Evolutionary conservation across 1,139 yeast genomes (phyloP), one percentile per base, ranked within the genome.

Genomic region (Pichia norvegensis): DNA sequence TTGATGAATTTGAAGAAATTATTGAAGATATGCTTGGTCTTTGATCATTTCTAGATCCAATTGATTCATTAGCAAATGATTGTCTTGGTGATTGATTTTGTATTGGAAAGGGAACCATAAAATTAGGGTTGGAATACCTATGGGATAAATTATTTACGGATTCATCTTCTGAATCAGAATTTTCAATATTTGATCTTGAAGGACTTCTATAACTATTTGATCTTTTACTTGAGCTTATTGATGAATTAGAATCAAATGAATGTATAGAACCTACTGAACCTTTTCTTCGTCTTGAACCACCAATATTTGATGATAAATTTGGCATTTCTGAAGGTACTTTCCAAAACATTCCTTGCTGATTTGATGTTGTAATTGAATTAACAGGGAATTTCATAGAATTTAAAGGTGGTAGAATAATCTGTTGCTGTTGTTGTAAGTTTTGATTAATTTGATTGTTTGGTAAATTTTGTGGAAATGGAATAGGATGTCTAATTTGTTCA

Each of bases 1-100:
- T 35, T 16, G 38, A 17, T 19, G 33, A 20, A 33, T 7, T 10
- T 37, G 42, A 22, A 16, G 43, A 33, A 6, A 37, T 10, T 14
- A 42, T 33, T 6, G 51, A 40, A 9, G 49, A 48, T 9, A 36
- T 29, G 14, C 43, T 42, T 17, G 49, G 44, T 38, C 45, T 38
- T 4, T 21, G 38, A 13, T 33, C 20, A 33, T 19, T 42, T 1
- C 63, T 62, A 16, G 21, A 8, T n/a, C 9, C 16, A n/a, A 33
- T 33, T 3, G 46, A 43, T 7, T 55, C 61, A 37, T 53, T 53
- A 14, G 67, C 61, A 10, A 74, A 61, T 1, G 79, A 74, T 44
- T 67, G 67, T 43, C 78, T 64, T 2, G 80, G 79, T 1, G 78
- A 71, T 21, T 52, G 45, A 43, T 46, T 36, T 1, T 50, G 40